Base-by-base conservation (phyloP, 768 basidiomycete genomes). In the Leucosporidium yakuticum region DNA sequence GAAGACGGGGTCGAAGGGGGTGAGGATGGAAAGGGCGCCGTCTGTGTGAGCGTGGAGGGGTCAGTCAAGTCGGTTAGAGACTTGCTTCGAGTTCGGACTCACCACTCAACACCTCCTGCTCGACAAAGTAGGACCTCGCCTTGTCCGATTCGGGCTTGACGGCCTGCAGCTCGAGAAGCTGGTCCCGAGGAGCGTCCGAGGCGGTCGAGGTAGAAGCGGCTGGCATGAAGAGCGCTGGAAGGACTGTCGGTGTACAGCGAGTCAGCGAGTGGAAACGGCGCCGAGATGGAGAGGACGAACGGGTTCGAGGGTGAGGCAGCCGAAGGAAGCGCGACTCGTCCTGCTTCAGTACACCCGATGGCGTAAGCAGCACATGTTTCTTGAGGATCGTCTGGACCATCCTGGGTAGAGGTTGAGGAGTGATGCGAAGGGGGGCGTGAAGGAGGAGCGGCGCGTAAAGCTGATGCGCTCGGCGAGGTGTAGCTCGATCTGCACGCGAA, bases 91-190 rank as follows among this genome's bases (percentile, higher is more conserved):
- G 17, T 15, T 3, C 2, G 4, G 15, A 44, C 65, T 31, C 32
- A 70, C 69, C 69, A 8, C 63, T 64, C 0, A 39, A 29, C 31
- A 64, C 47, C 27, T 70, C 69, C n/a, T 70, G 15, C 29, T 64
- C 60, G 49, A 70, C 36, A 62, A 70, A 70, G 62, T 65, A 70
- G 44, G 60, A 67, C 7, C 69, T 39, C 29, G 53, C 32, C 55
- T 70, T 70, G 65, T 64, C 66, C 19, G 62, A 54, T 20, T 64
- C 65, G 11, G 63, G 66, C 27, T 36, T 19, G 27, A 70, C n/a
- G 34, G 57, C 61, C 39, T 67, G 63, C 31, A 70, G 63, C 66
- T 70, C 69, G 29, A 70, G 65, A 20, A 70, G 53, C 2, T 53
- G 65, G 31, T 65, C 58, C 65, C 7, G 39, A 15, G 23, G 29